These are phyloP conservation scores for Calocybe cyanea DNA, from an alignment of 768 basidiomycete genomes.

Conservation along the genomic window DNA sequence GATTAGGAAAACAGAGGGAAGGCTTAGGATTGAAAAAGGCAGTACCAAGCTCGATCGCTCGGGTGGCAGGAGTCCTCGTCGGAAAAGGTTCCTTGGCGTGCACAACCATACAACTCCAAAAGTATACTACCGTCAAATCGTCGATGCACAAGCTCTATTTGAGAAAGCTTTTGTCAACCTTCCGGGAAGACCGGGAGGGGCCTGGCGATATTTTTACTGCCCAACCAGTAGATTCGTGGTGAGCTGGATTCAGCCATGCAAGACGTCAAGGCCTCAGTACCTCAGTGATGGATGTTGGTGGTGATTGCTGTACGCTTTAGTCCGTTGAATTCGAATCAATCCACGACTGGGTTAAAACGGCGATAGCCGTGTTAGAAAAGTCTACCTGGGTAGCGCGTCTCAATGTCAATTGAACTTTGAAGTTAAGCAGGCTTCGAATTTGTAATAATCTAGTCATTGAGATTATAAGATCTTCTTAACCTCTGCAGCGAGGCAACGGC, in stretches of 20 bases:
- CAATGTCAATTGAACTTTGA: conserved; percentile 13
- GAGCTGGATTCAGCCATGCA: not conserved
- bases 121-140: not conserved
- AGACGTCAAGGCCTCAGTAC: not conserved
- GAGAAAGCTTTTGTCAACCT: not conserved
- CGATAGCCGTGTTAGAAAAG: conserved; percentile 6
- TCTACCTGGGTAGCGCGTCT: conserved; percentile 4
- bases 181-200: conserved; percentile 7
- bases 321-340: not conserved
- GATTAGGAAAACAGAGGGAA: no score
- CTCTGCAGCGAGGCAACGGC: conserved; percentile 3
- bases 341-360: conserved; percentile 7
- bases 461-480: conserved; percentile 11
- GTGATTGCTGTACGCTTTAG: not conserved
- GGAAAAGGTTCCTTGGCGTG: not conserved
- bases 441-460: not conserved
- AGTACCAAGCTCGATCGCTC: not conserved
- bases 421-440: conserved; percentile 8
- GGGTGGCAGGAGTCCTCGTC: not conserved
- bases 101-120: not conserved
- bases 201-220: not conserved
- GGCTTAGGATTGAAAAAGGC: not conserved
- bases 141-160: not conserved
- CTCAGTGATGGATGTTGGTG: not conserved
- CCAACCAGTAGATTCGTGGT: not conserved